Evolutionary conservation across 148 eudicot genomes (phyloP).

Genomic region (Chenopodium suecicum): DNA sequence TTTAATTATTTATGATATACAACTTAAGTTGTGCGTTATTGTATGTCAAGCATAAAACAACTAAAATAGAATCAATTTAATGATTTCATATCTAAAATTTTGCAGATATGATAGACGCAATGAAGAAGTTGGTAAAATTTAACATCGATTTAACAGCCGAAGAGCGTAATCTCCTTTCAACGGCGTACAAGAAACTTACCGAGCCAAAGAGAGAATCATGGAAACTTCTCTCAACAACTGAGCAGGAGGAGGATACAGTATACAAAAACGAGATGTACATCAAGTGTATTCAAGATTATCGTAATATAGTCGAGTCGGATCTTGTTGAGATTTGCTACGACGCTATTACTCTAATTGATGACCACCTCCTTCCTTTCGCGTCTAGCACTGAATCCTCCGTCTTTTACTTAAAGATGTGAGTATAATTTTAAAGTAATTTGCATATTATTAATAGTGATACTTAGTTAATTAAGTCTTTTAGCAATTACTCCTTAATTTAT

Average conservation of each 20-base stretch:
- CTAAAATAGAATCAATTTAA: no score
- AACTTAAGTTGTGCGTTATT: no score
- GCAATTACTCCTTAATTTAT: neutral
- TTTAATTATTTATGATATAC: no score
- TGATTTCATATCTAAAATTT: neutral
- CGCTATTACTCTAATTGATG: conserved; percentile 50
- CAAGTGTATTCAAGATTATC: conserved; percentile 46
- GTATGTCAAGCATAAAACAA: no score
- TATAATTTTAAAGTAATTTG: no score
- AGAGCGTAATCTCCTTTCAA: conserved; percentile 60
- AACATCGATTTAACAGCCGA: conserved; percentile 60
- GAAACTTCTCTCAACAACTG: conserved; percentile 55
- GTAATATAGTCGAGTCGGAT: conserved; percentile 55
- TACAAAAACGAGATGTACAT: neutral
- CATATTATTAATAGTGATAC: no score
- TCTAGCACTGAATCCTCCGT: conserved; percentile 58
- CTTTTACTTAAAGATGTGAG: conserved; percentile 56
- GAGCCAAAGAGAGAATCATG: conserved; percentile 55
- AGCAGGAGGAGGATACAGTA: conserved; percentile 51
- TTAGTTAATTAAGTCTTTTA: neutral
- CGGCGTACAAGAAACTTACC: conserved; percentile 55
- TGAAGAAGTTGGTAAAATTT: conserved; percentile 46
- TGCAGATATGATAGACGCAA: conserved; percentile 62
- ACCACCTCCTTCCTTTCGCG: conserved; percentile 52
- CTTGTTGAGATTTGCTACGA: conserved; percentile 51